These are phyloP conservation scores for Diaporthe ampelina DNA, from an alignment of 2,329 filamentous ascomycete genomes.

Conservation along the genomic window DNA sequence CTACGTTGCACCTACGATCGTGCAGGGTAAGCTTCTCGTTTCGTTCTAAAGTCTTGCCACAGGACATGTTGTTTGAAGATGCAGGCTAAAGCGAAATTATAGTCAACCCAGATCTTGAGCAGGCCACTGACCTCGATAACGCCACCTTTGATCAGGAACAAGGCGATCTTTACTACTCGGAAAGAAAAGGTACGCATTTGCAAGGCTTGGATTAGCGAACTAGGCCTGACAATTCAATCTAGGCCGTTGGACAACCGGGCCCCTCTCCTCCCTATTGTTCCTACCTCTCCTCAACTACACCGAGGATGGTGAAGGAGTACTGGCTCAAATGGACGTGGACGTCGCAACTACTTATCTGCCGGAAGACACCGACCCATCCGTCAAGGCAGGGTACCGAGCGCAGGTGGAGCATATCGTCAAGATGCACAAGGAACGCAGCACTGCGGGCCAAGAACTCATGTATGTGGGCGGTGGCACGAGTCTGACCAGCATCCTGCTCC, in stretches of 20 bases:
- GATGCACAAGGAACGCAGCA: conserved; percentile 15
- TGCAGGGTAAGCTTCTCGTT: not conserved
- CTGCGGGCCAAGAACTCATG: not conserved
- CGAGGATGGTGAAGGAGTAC: not conserved
- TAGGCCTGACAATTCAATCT: not conserved
- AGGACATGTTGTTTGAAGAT: too few relatives aligned
- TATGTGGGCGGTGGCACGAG: not conserved
- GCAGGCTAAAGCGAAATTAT: not conserved
- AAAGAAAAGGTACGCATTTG: not conserved
- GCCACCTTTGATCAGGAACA: not conserved
- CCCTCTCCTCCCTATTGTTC: not conserved
- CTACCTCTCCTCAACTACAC: not conserved
- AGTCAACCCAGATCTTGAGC: not conserved
- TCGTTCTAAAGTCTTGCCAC: too few relatives aligned
- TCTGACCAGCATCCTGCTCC: conserved; percentile 4
- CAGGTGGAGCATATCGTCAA: conserved; percentile 3
- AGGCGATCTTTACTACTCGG: conserved; percentile 3
- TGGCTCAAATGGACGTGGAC: not conserved
- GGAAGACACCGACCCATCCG: not conserved
- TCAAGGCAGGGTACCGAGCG: not conserved
- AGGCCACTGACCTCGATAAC: conserved; percentile 1
- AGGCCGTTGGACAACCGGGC: conserved; percentile 10
- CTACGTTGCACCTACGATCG: not conserved
- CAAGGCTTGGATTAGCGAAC: not conserved
- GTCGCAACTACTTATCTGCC: not conserved